Percentiles rank a stretch among this genome's conserved stretches.
Conservation (phyloP, 176 grass and related monocot species). For the Zea luxurians region DNA sequence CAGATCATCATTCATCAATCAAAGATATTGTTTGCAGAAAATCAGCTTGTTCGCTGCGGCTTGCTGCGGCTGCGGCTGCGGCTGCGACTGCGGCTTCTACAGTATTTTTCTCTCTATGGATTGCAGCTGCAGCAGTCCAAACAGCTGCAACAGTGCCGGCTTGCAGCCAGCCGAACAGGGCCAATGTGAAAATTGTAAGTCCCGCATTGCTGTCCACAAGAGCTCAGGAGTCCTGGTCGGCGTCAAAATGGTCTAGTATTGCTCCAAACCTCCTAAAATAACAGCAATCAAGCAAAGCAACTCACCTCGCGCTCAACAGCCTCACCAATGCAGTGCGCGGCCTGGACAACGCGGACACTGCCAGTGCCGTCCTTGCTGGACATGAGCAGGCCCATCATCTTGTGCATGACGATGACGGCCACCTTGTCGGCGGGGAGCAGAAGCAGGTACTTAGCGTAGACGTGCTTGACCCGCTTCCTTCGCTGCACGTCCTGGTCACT, state of each 20-base stretch:
- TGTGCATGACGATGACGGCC: slow-evolving; percentile 94
- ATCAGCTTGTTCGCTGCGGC: no score
- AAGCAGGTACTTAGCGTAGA: slow-evolving; percentile 65
- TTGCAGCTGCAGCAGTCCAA: no score
- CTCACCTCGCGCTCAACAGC: slow-evolving; percentile 85
- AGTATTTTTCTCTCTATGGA: no score
- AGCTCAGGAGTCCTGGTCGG: background rate
- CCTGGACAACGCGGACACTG: slow-evolving; percentile 70
- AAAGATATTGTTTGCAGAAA: background rate
- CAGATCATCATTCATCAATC: background rate
- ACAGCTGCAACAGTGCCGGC: no score
- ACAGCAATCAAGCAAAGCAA: background rate
- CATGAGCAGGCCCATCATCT: slow-evolving; percentile 86
- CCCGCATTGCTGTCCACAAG: slow-evolving; percentile 2
- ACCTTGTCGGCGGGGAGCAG: slow-evolving; percentile 83
- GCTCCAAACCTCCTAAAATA: slow-evolving; percentile 4
- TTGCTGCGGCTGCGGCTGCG: no score
- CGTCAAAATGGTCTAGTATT: background rate
- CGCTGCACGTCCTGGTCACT: slow-evolving; percentile 66
- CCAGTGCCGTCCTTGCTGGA: slow-evolving; percentile 57
- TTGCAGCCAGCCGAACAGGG: no score
- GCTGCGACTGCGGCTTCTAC: no score
- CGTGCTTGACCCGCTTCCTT: slow-evolving; percentile 58
- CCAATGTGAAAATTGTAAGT: background rate
- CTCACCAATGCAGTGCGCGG: slow-evolving; percentile 66